Evolutionary conservation across 2,329 filamentous ascomycete species (phyloP), one percentile per base, ranked within the genome.

Genomic region (Corynespora cassiicola): DNA sequence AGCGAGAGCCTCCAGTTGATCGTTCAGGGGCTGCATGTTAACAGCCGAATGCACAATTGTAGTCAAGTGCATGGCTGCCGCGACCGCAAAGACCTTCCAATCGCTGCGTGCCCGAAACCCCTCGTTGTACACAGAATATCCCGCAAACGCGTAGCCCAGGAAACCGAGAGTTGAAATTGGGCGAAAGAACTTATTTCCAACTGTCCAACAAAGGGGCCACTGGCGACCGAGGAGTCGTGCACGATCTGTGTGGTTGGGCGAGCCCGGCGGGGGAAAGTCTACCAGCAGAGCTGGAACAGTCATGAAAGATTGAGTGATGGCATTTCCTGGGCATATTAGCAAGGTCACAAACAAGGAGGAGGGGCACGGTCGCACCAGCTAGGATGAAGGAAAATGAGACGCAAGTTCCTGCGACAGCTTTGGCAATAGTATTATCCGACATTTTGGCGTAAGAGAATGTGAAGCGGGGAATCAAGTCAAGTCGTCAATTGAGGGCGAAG

Each of bases 221-320:
- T 77, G 74, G 8, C 66, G 65, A 18, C 73, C 75, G 4, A 78
- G 71, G 21, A 75, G 68, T 17, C 63, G 66, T 12, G 73, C 72
- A 44, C 73, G 69, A 6, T 65, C 58, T 3, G 64, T 59, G 50
- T 75, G 70, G 7, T 70, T 66, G 2, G 70, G 64, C 2, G 69
- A 65, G 5, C 62, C 64, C 16, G 72, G 61, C 6, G 61, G 42
- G 16, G 73, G 73, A 53, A 75, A 76, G 48, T 74, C 68, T 44
- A 75, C 68, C 10, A 78, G 63, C 23, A 77, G 62, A 4, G 72
- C 74, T 5, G 75, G 75, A 23, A 77, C 69, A 11, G 72, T 73
- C 75, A 77, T 77, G 61, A 71, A 76, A 11, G 74, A 76, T 58
- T 77, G 75, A 16, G 75, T 78, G 38, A 78, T 73, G 9, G 75